phyloP scores from a whole-genome alignment of 345 rosid species.

The Anastatica hierochuntica region DNA sequence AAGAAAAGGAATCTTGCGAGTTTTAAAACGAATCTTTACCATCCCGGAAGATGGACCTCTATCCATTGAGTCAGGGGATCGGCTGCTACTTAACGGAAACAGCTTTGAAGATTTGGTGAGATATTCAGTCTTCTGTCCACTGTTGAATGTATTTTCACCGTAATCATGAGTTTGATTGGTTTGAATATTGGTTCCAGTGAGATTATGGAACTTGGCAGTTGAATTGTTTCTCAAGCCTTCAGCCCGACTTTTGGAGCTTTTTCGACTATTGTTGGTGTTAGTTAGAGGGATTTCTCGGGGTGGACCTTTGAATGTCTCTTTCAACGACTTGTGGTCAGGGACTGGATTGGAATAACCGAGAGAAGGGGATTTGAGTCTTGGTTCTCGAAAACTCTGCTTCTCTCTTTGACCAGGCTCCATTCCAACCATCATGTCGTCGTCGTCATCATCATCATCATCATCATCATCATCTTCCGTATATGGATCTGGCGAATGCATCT shows the following conservation, averaged over 20 bases:
- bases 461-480: conserved; percentile 34
- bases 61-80: conserved; percentile 35
- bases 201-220: conserved; percentile 28
- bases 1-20: neutral
- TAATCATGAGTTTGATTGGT: conserved; percentile 31
- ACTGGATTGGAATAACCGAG: conserved; percentile 29
- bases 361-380: conserved; percentile 31
- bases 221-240: conserved; percentile 39
- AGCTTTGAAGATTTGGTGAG: conserved; percentile 35
- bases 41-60: conserved; percentile 33
- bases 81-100: conserved; percentile 24
- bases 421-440: conserved; percentile 16
- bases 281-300: conserved; percentile 31
- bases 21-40: conserved; percentile 35
- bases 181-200: conserved; percentile 20
- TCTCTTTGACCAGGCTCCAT: conserved; percentile 37
- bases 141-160: conserved; percentile 18
- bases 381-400: conserved; percentile 30
- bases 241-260: conserved; percentile 35
- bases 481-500: conserved; percentile 35
- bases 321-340: conserved; percentile 28
- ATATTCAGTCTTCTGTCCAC: conserved; percentile 32
- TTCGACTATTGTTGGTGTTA: conserved; percentile 26
- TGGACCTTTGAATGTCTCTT: conserved; percentile 33
- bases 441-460: conserved; percentile 14